Conservation (phyloP, 2,329 filamentous ascomycete genomes). For the Claviceps fusiformis region DNA sequence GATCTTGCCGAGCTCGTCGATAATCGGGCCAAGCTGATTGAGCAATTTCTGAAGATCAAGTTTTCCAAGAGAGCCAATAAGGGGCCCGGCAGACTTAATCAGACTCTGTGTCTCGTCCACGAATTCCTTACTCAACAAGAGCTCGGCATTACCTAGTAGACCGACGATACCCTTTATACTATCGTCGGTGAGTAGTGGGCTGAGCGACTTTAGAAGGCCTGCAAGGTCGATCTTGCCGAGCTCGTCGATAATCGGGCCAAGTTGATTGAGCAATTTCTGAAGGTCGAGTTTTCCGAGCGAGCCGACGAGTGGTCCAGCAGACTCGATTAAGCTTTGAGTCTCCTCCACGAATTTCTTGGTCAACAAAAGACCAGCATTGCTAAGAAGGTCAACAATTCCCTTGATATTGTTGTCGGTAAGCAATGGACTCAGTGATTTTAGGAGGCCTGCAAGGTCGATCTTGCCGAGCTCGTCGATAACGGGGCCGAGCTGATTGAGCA, state of each 20-base stretch:
- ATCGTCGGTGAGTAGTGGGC: constrained; percentile 18
- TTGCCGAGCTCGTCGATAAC: constrained; percentile 17
- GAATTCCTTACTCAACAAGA: constrained; percentile 17
- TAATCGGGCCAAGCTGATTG: constrained; percentile 13
- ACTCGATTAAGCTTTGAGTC: constrained; percentile 15
- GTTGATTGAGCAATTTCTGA: constrained; percentile 15
- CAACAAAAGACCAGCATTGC: constrained; percentile 18
- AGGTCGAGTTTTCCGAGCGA: constrained; percentile 22
- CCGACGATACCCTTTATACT: constrained; percentile 19
- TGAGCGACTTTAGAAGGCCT: constrained; percentile 15
- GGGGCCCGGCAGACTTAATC: constrained; percentile 18
- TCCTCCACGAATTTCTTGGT: constrained; percentile 19
- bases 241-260: constrained; percentile 18
- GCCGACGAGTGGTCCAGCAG: constrained; percentile 18
- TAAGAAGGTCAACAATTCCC: constrained; percentile 20
- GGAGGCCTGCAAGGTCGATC: constrained; percentile 17
- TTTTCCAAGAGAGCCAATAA: constrained; percentile 10
- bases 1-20: constrained; percentile 15
- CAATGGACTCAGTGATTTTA: constrained; percentile 17
- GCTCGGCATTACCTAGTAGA: constrained; percentile 19
- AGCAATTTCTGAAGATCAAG: constrained; percentile 10
- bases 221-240: constrained; percentile 19
- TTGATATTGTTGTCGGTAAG: constrained; percentile 19
- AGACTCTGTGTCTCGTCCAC: constrained; percentile 19
- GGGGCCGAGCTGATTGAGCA: constrained; percentile 19